Percentiles rank a stretch among this genome's conserved stretches.
Evolutionary conservation across 1,139 yeast genomes (phyloP).

Genomic region (Petasospora fabianii): DNA sequence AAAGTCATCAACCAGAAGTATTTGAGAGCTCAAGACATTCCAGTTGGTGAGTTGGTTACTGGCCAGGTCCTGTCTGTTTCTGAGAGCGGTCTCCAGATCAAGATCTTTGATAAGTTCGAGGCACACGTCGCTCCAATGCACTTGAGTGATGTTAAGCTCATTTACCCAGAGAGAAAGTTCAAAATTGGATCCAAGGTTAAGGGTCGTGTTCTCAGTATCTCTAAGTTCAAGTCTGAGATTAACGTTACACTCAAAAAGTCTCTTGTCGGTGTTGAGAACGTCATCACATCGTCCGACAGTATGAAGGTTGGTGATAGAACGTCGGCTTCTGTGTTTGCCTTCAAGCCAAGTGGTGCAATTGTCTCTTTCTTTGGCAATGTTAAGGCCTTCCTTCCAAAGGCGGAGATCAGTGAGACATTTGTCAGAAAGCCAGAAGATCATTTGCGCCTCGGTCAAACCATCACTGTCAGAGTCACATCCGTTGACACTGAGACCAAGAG

Average conservation of each 20-base stretch:
- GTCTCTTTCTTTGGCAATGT: slow-evolving; percentile 79
- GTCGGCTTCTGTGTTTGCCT: slow-evolving; percentile 69
- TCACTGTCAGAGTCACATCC: slow-evolving; percentile 60
- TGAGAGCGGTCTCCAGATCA: slow-evolving; percentile 65
- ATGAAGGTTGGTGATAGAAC: slow-evolving; percentile 60
- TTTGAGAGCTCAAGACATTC: slow-evolving; percentile 66
- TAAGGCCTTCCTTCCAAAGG: slow-evolving; percentile 77
- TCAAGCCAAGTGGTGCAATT: slow-evolving; percentile 75
- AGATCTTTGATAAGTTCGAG: slow-evolving; percentile 57
- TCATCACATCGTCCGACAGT: slow-evolving; percentile 49
- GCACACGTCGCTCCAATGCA: slow-evolving; percentile 76
- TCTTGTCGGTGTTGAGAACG: slow-evolving; percentile 65
- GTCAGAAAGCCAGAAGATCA: slow-evolving; percentile 76
- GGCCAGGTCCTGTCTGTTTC: slow-evolving; percentile 64
- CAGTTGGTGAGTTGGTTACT: slow-evolving; percentile 64
- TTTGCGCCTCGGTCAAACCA: slow-evolving; percentile 81
- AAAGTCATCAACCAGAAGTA: slow-evolving; percentile 59
- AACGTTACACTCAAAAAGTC: slow-evolving; percentile 79
- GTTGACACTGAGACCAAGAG: slow-evolving; percentile 55
- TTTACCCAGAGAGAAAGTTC: slow-evolving; percentile 89
- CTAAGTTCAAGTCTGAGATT: slow-evolving; percentile 41
- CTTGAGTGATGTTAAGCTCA: slow-evolving; percentile 78
- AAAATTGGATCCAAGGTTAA: slow-evolving; percentile 77
- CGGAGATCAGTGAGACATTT: slow-evolving; percentile 87
- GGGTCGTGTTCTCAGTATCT: slow-evolving; percentile 55